Percentiles rank a stretch among this genome's conserved stretches.
These are phyloP conservation scores for Colletotrichum aenigma DNA, from an alignment of 2,329 filamentous ascomycete species.

Conservation along the genomic window DNA sequence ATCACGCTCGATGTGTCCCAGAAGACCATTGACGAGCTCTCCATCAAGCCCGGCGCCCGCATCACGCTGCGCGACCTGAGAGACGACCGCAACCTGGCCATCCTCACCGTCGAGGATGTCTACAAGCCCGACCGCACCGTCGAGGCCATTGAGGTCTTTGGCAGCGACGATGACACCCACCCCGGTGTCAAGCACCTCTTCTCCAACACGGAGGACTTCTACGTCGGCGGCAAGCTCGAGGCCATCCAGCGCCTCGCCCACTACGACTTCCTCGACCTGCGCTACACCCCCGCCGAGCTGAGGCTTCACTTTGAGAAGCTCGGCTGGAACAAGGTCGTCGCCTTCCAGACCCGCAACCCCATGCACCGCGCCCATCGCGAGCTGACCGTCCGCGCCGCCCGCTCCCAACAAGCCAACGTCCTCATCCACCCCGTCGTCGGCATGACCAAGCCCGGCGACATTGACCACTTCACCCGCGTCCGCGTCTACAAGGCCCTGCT, in stretches of 20 bases:
- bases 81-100: conserved; percentile 94
- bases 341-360: conserved; percentile 98
- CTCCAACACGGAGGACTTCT: conserved; percentile 81
- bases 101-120: conserved; percentile 93
- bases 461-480: conserved; percentile 99
- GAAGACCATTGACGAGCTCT: conserved; percentile 73
- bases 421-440: conserved; percentile 99
- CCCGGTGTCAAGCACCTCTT: conserved; percentile 92
- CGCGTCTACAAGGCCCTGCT: conserved; percentile 98
- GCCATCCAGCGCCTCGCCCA: conserved; percentile 95
- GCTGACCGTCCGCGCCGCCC: conserved; percentile 94
- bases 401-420: conserved; percentile 95
- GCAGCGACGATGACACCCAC: conserved; percentile 86
- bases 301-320: conserved; percentile 99
- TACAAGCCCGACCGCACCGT: conserved; percentile 94
- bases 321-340: conserved; percentile 95
- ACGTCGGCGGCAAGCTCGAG: conserved; percentile 94
- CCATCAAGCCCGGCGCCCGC: conserved; percentile 79
- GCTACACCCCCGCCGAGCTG: conserved; percentile 94
- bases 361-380: conserved; percentile 99
- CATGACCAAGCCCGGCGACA: conserved; percentile 98
- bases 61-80: conserved; percentile 93
- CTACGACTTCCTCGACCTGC: conserved; percentile 97
- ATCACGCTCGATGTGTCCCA: conserved; percentile 89
- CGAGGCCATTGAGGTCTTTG: conserved; percentile 94